Conservation (phyloP, 495 filamentous ascomycete species). For the Penicillium malachiteum region DNA sequence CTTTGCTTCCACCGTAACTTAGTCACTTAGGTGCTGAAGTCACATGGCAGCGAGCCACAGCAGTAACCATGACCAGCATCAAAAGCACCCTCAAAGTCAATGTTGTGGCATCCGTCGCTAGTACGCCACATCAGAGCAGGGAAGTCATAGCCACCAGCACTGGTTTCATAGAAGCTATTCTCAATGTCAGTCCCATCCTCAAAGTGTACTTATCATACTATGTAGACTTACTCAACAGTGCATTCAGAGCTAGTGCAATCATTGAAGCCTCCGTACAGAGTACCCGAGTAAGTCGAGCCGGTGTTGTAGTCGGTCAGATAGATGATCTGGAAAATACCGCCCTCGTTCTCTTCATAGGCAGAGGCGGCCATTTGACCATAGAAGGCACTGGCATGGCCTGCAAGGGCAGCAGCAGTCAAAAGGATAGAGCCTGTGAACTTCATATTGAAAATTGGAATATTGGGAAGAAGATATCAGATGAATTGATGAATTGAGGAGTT, state of each 20-base stretch:
- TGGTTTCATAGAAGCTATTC: conserved; percentile 12
- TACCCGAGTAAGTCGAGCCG: conserved; percentile 7
- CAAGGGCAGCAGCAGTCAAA: background rate
- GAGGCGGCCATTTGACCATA: conserved; percentile 10
- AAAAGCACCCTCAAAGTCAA: conserved; percentile 11
- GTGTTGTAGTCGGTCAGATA: conserved; percentile 11
- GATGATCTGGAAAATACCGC: conserved; percentile 6
- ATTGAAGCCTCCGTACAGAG: conserved; percentile 10
- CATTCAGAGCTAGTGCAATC: conserved; percentile 1
- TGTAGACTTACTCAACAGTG: conserved; percentile 1
- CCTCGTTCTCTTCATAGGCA: background rate
- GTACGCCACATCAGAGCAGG: conserved; percentile 7
- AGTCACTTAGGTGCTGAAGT: conserved; percentile 7
- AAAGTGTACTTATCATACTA: background rate
- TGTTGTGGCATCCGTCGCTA: conserved; percentile 15
- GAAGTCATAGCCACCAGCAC: conserved; percentile 7
- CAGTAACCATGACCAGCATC: conserved; percentile 9
- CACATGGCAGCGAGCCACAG: conserved; percentile 17
- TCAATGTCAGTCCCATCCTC: background rate
- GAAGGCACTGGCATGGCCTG: conserved; percentile 6
- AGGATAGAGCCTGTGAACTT: background rate
- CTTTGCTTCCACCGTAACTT: background rate
- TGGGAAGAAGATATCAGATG: background rate
- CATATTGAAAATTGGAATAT: background rate
- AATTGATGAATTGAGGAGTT: background rate